Evolutionary conservation across 2,329 filamentous ascomycete genomes (phyloP).

Genomic region (Massarina eburnea): DNA sequence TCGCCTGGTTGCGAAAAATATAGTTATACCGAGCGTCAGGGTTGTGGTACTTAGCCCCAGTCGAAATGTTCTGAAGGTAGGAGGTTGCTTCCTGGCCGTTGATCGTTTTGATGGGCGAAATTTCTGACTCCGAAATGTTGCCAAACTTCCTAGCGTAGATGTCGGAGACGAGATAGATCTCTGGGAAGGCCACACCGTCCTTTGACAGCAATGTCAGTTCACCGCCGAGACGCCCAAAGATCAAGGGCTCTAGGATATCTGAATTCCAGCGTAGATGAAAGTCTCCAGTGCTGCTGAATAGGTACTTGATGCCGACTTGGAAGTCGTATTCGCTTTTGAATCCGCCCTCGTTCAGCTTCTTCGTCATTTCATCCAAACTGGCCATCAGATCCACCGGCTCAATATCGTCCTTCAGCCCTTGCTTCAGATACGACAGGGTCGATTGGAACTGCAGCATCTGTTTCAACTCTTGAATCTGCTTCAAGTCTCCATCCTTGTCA

Average conservation of each 20-base stretch:
- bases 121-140: background rate
- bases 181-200: slow-evolving; percentile 27
- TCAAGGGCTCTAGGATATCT: slow-evolving; percentile 18
- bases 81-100: slow-evolving; percentile 30
- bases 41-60: slow-evolving; percentile 22
- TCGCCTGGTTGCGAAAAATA: slow-evolving; percentile 22
- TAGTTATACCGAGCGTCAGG: slow-evolving; percentile 36
- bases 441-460: slow-evolving; percentile 30
- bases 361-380: slow-evolving; percentile 23
- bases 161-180: slow-evolving; percentile 23
- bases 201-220: slow-evolving; percentile 24
- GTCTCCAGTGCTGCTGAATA: slow-evolving; percentile 28
- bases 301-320: slow-evolving; percentile 23
- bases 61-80: slow-evolving; percentile 28
- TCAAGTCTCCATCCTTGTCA: slow-evolving; percentile 14
- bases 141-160: slow-evolving; percentile 10
- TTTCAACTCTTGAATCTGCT: slow-evolving; percentile 19
- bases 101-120: slow-evolving; percentile 28
- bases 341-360: slow-evolving; percentile 11
- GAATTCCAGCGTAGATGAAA: slow-evolving; percentile 28
- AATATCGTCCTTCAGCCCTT: slow-evolving; percentile 21
- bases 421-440: slow-evolving; percentile 30
- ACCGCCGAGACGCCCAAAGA: slow-evolving; percentile 27
- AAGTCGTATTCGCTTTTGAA: slow-evolving; percentile 38
- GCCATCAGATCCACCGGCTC: slow-evolving; percentile 30